These are phyloP conservation scores for Lepiota brunneoincarnata DNA, from an alignment of 768 basidiomycete genomes.

Conservation along the genomic window DNA sequence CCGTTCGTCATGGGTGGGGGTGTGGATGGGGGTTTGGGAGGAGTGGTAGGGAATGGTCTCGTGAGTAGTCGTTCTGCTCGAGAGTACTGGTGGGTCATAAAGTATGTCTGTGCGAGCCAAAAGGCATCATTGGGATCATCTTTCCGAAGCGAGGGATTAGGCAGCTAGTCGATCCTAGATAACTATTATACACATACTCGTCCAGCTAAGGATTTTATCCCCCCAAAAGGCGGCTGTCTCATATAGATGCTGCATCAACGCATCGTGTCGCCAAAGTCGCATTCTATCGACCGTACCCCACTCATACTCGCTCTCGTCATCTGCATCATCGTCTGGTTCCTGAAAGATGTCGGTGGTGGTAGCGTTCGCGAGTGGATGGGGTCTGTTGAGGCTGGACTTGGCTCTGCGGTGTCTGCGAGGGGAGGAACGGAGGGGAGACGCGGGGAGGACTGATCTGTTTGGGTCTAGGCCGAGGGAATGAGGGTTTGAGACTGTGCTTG, in stretches of 20 bases:
- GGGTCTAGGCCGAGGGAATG: conserved; percentile 70
- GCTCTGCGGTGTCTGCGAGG: conserved; percentile 53
- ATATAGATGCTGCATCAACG: conserved; percentile 97
- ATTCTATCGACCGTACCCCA: conserved; percentile 94
- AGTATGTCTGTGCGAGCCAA: conserved; percentile 98
- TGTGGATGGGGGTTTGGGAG: conserved; percentile 36
- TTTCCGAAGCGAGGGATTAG: conserved; percentile 24
- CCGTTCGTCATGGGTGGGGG: conserved; percentile 39
- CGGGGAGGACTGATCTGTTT: conserved; percentile 72
- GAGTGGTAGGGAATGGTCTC: conserved; percentile 70
- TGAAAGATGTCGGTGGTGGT: conserved; percentile 74
- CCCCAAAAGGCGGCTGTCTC: conserved; percentile 99
- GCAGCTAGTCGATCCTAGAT: not conserved
- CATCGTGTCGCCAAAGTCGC: conserved; percentile 96
- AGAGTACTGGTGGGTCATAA: conserved; percentile 93
- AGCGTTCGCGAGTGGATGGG: conserved; percentile 78
- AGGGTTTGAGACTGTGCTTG: conserved; percentile 54
- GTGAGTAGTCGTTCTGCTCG: conserved; percentile 90
- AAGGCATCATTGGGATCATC: conserved; percentile 98
- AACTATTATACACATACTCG: conserved; percentile 56
- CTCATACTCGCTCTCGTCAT: conserved; percentile 57
- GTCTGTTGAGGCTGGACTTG: conserved; percentile 44
- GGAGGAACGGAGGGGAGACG: conserved; percentile 70
- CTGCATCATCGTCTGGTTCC: conserved; percentile 59
- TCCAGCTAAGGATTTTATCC: conserved; percentile 94